phyloP scores from a whole-genome alignment of 768 basidiomycete genomes.

The Lactarius trivialis region DNA sequence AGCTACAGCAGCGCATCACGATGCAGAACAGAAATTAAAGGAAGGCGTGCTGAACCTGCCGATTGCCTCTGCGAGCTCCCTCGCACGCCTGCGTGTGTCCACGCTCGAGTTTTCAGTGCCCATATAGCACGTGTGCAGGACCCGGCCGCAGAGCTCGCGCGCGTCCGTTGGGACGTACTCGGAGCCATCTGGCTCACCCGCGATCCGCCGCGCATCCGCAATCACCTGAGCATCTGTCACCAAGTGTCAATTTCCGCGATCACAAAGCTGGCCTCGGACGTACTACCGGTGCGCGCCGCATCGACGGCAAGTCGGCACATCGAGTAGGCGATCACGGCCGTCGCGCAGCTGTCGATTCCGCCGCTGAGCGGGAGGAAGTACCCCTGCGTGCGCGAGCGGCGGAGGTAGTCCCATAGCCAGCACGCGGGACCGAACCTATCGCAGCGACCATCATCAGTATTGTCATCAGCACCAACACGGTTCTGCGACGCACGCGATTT shows the following conservation, averaged over 20 bases:
- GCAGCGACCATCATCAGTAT: too few relatives aligned
- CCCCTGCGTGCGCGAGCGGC: slow-evolving; percentile 87
- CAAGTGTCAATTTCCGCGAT: too few relatives aligned
- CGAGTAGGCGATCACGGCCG: slow-evolving; percentile 89
- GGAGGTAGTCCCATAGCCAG: slow-evolving; percentile 99
- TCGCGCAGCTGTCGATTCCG: slow-evolving; percentile 96
- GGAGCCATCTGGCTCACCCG: slow-evolving; percentile 76
- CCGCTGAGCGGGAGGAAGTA: slow-evolving; percentile 95
- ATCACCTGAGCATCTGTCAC: slow-evolving; percentile 75
- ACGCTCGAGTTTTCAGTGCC: slow-evolving; percentile 91
- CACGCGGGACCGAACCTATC: too few relatives aligned
- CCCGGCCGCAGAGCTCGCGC: slow-evolving; percentile 73
- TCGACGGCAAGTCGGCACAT: slow-evolving; percentile 91
- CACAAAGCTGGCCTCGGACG: slow-evolving; percentile 21
- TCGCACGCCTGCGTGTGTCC: slow-evolving; percentile 83
- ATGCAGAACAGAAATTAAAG: background rate
- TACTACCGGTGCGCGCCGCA: slow-evolving; percentile 69
- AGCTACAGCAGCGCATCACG: slow-evolving; percentile 42
- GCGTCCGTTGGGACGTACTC: slow-evolving; percentile 82
- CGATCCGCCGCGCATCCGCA: slow-evolving; percentile 82
- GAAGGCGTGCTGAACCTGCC: slow-evolving; percentile 83
- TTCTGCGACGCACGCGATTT: too few relatives aligned
- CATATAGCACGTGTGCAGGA: slow-evolving; percentile 99
- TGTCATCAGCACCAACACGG: too few relatives aligned
- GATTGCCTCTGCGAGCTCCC: slow-evolving; percentile 79